A percentile compares a stretch with the other conserved stretches of the same genome.
Conservation (phyloP, 495 filamentous ascomycete species). For the Penicillium waksmanii region DNA sequence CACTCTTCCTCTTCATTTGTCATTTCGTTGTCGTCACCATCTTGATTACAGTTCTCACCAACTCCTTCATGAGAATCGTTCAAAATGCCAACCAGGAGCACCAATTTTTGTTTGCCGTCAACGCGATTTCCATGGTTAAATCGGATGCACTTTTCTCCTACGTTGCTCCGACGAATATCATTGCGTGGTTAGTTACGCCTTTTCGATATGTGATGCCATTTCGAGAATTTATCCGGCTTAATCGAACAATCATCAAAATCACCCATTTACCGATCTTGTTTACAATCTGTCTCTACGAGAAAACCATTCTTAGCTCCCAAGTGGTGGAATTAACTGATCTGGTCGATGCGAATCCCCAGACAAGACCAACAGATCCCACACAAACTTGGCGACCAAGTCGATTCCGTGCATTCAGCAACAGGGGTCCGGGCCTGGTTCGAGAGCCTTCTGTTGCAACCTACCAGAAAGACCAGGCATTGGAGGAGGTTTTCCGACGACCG, state of each 20-base stretch:
- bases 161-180: constrained; percentile 82
- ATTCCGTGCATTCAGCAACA: constrained; percentile 70
- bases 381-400: constrained; percentile 47
- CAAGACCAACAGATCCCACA: constrained; percentile 30
- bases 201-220: constrained; percentile 78
- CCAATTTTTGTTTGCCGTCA: constrained; percentile 92
- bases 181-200: constrained; percentile 85
- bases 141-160: constrained; percentile 93
- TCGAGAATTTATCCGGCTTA: constrained; percentile 75
- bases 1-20: constrained; percentile 85
- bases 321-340: constrained; percentile 79
- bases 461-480: constrained; percentile 88
- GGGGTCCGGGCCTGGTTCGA: constrained; percentile 61
- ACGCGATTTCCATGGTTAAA: constrained; percentile 95
- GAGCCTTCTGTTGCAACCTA: constrained; percentile 83
- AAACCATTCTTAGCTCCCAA: constrained; percentile 65
- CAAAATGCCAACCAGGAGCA: constrained; percentile 92
- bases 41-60: constrained; percentile 88
- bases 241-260: constrained; percentile 83
- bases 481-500: constrained; percentile 81
- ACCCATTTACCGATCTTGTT: constrained; percentile 88
- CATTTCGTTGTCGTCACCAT: constrained; percentile 96
- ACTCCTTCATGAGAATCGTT: constrained; percentile 91
- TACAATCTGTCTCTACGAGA: constrained; percentile 85
- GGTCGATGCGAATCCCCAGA: constrained; percentile 51